phyloP scores from a whole-genome alignment of 352 stramenopile species.

The Phytophthora agathidicida region DNA sequence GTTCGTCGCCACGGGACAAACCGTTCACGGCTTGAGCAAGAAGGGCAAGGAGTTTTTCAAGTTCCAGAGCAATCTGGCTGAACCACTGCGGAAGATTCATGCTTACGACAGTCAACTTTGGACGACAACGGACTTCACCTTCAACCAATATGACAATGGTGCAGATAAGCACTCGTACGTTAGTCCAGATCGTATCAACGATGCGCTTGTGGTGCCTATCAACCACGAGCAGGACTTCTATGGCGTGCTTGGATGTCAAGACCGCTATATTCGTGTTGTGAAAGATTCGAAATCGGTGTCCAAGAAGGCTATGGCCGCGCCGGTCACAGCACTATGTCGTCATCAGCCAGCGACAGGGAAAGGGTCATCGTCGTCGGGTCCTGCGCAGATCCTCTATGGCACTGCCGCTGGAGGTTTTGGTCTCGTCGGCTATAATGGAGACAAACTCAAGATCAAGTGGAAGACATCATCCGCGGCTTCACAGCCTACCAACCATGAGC shows the following conservation, averaged over 20 bases:
- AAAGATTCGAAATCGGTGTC: constrained; percentile 59
- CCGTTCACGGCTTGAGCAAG: constrained; percentile 78
- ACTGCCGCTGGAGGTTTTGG: constrained; percentile 62
- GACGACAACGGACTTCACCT: constrained; percentile 79
- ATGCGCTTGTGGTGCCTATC: constrained; percentile 64
- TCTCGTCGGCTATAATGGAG: constrained; percentile 68
- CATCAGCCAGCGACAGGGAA: constrained; percentile 30
- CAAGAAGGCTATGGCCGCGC: constrained; percentile 65
- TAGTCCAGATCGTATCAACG: constrained; percentile 81
- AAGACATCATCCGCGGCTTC: constrained; percentile 50
- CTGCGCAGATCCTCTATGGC: constrained; percentile 70
- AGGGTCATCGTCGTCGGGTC: constrained; percentile 16
- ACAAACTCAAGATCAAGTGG: constrained; percentile 80
- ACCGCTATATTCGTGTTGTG: constrained; percentile 69
- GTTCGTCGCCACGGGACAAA: constrained; percentile 72
- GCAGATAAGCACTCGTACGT: constrained; percentile 81
- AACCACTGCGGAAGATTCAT: constrained; percentile 78
- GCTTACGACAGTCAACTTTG: constrained; percentile 75
- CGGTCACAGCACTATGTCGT: constrained; percentile 58
- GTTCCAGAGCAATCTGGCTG: constrained; percentile 87
- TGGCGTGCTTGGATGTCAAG: constrained; percentile 73
- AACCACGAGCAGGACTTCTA: constrained; percentile 71
- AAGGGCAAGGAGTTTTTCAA: constrained; percentile 90
- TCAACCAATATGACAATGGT: constrained; percentile 86
- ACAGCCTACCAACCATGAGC: constrained; percentile 21